These are phyloP conservation scores for Cystofilobasidium bisporidii DNA, from an alignment of 768 basidiomycete genomes.

Conservation along the genomic window DNA sequence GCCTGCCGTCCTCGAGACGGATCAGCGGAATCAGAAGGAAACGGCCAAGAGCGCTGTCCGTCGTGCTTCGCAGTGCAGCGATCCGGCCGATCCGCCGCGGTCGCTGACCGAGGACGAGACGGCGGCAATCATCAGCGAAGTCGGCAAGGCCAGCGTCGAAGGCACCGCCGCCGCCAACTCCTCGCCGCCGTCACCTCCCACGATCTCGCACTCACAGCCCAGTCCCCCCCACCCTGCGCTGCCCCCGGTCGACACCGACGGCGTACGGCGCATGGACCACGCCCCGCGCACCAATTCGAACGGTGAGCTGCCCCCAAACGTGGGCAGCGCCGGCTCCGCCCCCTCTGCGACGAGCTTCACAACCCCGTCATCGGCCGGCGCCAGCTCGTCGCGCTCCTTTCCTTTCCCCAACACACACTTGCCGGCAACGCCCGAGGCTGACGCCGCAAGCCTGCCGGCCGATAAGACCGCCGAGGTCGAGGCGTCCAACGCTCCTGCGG, in stretches of 20 bases:
- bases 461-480: not conserved
- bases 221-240: not conserved
- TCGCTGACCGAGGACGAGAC: not conserved
- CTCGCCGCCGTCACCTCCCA: not conserved
- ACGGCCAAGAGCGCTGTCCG: not conserved
- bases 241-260: slow-evolving; percentile 30
- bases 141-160: not conserved
- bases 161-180: not conserved
- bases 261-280: slow-evolving; percentile 39
- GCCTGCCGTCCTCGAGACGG: not conserved
- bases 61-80: not conserved
- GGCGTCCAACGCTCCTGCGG: slow-evolving; percentile 30
- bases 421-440: slow-evolving; percentile 5
- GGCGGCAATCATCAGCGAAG: not conserved
- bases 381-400: not conserved
- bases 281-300: not conserved
- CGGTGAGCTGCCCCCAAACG: not conserved
- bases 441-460: not conserved
- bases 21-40: not conserved
- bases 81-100: not conserved
- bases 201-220: not conserved
- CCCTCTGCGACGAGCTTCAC: not conserved
- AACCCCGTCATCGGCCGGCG: not conserved
- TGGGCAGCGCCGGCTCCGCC: slow-evolving; percentile 23
- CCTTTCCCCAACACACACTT: slow-evolving; percentile 19